Evolutionary conservation across 2,329 filamentous ascomycete species (phyloP), one percentile per base, ranked within the genome.

Genomic region (Colletotrichum sojae): DNA sequence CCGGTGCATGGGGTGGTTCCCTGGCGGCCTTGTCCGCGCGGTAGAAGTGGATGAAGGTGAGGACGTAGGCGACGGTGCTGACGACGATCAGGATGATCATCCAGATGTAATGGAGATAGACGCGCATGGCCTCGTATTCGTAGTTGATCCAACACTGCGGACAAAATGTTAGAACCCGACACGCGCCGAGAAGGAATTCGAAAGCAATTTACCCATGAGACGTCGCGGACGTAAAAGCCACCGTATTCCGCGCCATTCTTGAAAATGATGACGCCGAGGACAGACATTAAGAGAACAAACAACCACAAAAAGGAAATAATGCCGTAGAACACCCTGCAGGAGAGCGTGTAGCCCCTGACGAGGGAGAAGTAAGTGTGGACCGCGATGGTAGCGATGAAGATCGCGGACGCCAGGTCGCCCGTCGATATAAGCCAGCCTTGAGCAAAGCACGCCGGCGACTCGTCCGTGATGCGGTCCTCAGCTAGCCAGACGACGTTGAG

Each of bases 31-130:
- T 59, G 16, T 55, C 54, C 5, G 18, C 9, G n/a, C 49, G 62
- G 25, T 56, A 76, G 2, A 83, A 74, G 36, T 73, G 77, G 18
- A 80, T 52, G 72, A 80, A 82, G 40, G 82, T 78, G 27, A 80
- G 73, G 0, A 73, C 74, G 72, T 83, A 84, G 2, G 83, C 70
- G 3, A 76, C 49, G 55, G 76, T 77, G 0, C 81, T 82, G 8
- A 79, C 16, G 22, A 75, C 70, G 5, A 83, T 75, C 9, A 77
- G 73, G n/a, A 82, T 73, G 67, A 83, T 90, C 64, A 91, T 89
- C 84, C 88, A 91, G 59, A 91, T 78, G 73, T 91, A 91, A 73
- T 91, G 89, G 1, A 88, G 82, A 76, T 84, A 84, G 1, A 92
- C 81, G 53, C 89, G 87, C 39, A 89, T 80, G 54, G 84, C 81